These are phyloP conservation scores for Forsythia viridissima DNA, from an alignment of 257 asterid genomes.

Conservation along the genomic window DNA sequence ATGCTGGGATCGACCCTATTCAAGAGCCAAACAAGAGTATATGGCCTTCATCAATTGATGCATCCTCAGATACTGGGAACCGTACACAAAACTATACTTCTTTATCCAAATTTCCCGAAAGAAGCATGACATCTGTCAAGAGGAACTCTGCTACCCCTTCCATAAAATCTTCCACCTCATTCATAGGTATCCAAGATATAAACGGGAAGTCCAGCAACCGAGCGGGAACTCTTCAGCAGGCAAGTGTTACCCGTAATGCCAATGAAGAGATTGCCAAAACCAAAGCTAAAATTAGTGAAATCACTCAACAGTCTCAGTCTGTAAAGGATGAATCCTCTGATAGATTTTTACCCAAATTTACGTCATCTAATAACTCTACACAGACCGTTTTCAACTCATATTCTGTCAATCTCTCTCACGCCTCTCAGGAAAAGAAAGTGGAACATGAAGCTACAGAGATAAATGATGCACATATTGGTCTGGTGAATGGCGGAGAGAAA, in stretches of 20 bases:
- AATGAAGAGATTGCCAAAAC: conserved; percentile 25
- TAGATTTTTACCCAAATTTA: conserved; percentile 20
- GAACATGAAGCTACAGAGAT: conserved; percentile 22
- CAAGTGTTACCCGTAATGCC: conserved; percentile 25
- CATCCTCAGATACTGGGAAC: conserved; percentile 42
- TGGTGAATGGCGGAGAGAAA: conserved; percentile 18
- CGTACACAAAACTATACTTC: conserved; percentile 41
- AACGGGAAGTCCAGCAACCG: conserved; percentile 34
- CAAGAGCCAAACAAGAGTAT: conserved; percentile 22
- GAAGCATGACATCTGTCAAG: conserved; percentile 63
- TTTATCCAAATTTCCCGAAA: conserved; percentile 45
- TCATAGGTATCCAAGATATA: conserved; percentile 37
- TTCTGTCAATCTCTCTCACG: not conserved
- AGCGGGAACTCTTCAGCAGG: conserved; percentile 28
- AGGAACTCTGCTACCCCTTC: conserved; percentile 40
- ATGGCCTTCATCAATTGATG: conserved; percentile 28
- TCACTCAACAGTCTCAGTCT: conserved; percentile 14
- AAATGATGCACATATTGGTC: conserved; percentile 27
- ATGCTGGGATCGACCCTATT: conserved; percentile 27
- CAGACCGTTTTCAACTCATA: conserved; percentile 10
- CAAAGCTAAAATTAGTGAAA: conserved; percentile 21
- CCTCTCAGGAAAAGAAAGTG: conserved; percentile 22
- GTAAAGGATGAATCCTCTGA: conserved; percentile 25
- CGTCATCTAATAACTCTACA: conserved; percentile 23
- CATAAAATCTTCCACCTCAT: conserved; percentile 52